Evolutionary conservation across 164 flowering plant genomes (phyloP).

Genomic region (Chloranthus sessilifolius): DNA sequence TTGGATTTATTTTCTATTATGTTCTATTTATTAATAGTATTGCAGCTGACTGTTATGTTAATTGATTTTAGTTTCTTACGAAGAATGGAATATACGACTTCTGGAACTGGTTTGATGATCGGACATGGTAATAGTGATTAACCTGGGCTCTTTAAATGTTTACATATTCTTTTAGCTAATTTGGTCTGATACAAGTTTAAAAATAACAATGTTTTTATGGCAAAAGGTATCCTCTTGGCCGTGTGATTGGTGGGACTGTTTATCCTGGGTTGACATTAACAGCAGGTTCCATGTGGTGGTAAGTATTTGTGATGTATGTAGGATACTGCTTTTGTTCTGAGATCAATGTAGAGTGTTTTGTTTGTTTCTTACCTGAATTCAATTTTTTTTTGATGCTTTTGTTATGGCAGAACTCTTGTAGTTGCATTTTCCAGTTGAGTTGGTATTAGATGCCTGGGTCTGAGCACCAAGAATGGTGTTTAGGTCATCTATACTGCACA

Average conservation of each 20-base stretch:
- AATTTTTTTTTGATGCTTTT: too few species aligned
- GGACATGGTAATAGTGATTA: slow-evolving; percentile 74
- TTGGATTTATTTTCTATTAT: not conserved
- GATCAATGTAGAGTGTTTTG: not conserved
- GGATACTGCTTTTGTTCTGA: too few species aligned
- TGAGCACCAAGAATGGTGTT: too few species aligned
- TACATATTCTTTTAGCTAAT: not conserved
- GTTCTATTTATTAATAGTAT: not conserved
- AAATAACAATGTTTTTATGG: too few species aligned
- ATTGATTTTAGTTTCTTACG: slow-evolving; percentile 67
- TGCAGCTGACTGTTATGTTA: slow-evolving; percentile 7
- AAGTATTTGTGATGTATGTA: slow-evolving; percentile 18
- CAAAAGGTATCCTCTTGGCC: slow-evolving; percentile 96
- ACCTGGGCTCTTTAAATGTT: not conserved
- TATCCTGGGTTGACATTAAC: slow-evolving; percentile 98
- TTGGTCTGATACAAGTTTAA: too few species aligned
- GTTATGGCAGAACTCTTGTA: too few species aligned
- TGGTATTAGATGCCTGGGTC: too few species aligned
- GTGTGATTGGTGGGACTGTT: slow-evolving; percentile 99
- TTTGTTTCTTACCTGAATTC: too few species aligned
- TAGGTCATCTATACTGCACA: too few species aligned
- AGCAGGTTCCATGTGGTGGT: slow-evolving; percentile 96
- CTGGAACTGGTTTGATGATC: slow-evolving; percentile 99
- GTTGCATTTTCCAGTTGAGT: too few species aligned
- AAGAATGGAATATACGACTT: slow-evolving; percentile 97